Conservation (phyloP, 2,329 filamentous ascomycete genomes). For the Cryphonectria nitschkei region DNA sequence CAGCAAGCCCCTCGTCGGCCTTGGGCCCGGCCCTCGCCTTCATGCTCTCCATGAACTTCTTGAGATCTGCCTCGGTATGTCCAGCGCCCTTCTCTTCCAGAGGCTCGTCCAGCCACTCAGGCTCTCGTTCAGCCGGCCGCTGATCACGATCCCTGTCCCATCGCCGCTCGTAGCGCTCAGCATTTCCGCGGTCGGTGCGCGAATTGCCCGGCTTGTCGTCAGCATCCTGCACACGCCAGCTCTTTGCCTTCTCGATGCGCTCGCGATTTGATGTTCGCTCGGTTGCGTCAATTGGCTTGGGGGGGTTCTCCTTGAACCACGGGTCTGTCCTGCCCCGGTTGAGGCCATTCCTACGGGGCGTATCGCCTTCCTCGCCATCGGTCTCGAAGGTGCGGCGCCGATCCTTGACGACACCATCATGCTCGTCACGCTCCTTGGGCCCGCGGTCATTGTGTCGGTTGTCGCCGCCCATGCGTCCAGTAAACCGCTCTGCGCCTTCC, state of each 20-base stretch:
- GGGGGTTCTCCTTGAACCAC: conserved; percentile 67
- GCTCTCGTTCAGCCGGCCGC: conserved; percentile 71
- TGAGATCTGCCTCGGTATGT: conserved; percentile 88
- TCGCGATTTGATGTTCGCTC: conserved; percentile 50
- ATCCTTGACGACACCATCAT: conserved; percentile 54
- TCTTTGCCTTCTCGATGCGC: conserved; percentile 61
- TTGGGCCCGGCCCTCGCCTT: conserved; percentile 59
- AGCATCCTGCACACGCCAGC: conserved; percentile 61
- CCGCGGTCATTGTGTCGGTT: conserved; percentile 48
- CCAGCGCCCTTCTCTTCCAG: conserved; percentile 69
- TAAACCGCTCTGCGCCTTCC: conserved; percentile 73
- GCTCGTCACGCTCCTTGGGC: conserved; percentile 59
- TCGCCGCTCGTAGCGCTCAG: conserved; percentile 53
- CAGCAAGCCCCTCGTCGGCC: conserved; percentile 40
- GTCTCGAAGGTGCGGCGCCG: conserved; percentile 55
- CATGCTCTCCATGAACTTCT: conserved; percentile 93
- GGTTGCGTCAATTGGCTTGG: conserved; percentile 38
- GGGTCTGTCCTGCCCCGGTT: conserved; percentile 69
- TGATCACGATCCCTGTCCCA: conserved; percentile 61
- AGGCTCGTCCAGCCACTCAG: conserved; percentile 86
- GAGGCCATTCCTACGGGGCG: conserved; percentile 65
- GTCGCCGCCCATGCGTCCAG: conserved; percentile 64
- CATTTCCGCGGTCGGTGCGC: conserved; percentile 62
- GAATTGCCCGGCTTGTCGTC: conserved; percentile 42
- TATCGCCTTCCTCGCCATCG: conserved; percentile 56